These are phyloP conservation scores for Arthrobotrys megalospora DNA, from an alignment of 2,329 filamentous ascomycete species.

Conservation along the genomic window DNA sequence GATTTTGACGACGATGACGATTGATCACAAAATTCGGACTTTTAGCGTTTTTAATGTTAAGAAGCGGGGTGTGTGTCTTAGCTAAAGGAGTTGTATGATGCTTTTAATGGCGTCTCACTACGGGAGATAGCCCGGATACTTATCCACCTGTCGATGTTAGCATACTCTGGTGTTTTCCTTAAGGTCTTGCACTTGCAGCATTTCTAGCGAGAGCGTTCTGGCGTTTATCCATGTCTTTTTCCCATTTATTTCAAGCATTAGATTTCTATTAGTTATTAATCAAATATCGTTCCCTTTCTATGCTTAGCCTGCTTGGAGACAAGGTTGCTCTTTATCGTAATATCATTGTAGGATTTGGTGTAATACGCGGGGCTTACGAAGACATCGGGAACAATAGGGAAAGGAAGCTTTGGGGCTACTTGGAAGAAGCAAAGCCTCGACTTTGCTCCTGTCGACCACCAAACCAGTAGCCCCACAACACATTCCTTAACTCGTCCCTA, in stretches of 20 bases:
- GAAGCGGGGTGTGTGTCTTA: slow-evolving; percentile 39
- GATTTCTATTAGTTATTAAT: slow-evolving; percentile 25
- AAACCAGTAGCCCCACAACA: no score
- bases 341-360: no score
- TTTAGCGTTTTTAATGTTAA: slow-evolving; percentile 32
- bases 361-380: no score
- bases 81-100: slow-evolving; percentile 60
- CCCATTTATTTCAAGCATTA: slow-evolving; percentile 18
- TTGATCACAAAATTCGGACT: slow-evolving; percentile 9
- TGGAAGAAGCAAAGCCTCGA: no score
- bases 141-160: slow-evolving; percentile 20
- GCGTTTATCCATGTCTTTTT: slow-evolving; percentile 40
- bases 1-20: slow-evolving; percentile 55
- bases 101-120: slow-evolving; percentile 26
- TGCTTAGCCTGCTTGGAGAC: background rate
- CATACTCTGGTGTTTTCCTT: slow-evolving; percentile 27
- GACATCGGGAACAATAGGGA: no score
- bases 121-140: background rate
- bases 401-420: no score
- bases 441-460: no score
- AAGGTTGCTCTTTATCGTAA: no score
- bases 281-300: slow-evolving; percentile 6
- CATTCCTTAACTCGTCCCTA: no score
- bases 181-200: slow-evolving; percentile 26
- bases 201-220: slow-evolving; percentile 59